phyloP scores from a whole-genome alignment of 129 eudicot species.

The Scalesia atractyloides region DNA sequence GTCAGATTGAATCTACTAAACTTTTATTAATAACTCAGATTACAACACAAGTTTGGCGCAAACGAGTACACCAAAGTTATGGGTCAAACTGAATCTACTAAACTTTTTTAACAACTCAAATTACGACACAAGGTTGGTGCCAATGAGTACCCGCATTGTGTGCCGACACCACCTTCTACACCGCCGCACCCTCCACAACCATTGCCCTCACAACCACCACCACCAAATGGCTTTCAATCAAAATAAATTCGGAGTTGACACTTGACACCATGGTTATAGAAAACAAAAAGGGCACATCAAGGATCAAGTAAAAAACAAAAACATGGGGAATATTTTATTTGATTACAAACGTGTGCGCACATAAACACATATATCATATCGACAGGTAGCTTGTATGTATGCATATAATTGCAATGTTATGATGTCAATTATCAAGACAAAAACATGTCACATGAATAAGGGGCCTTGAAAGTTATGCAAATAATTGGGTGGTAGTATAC shows the following conservation, averaged over 20 bases:
- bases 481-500: slow-evolving; percentile 15
- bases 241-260: background rate
- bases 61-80: no score
- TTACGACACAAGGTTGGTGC: no score
- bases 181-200: no score
- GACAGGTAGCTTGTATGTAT: background rate
- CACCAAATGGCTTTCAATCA: background rate
- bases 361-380: background rate
- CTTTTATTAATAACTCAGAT: no score
- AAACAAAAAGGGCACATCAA: background rate
- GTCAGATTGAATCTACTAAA: no score
- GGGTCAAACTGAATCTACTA: no score
- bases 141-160: no score
- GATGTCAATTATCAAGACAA: background rate
- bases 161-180: no score
- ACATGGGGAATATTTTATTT: background rate
- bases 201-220: no score
- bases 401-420: slow-evolving; percentile 8
- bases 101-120: no score
- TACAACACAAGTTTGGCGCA: no score
- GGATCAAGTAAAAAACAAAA: background rate
- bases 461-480: slow-evolving; percentile 21
- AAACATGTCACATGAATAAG: slow-evolving; percentile 40
- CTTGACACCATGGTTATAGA: background rate
- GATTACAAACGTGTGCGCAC: background rate